Evolutionary conservation across 2,329 filamentous ascomycete genomes (phyloP), one percentile per base, ranked within the genome.

Genomic region (Periconia sp.): DNA sequence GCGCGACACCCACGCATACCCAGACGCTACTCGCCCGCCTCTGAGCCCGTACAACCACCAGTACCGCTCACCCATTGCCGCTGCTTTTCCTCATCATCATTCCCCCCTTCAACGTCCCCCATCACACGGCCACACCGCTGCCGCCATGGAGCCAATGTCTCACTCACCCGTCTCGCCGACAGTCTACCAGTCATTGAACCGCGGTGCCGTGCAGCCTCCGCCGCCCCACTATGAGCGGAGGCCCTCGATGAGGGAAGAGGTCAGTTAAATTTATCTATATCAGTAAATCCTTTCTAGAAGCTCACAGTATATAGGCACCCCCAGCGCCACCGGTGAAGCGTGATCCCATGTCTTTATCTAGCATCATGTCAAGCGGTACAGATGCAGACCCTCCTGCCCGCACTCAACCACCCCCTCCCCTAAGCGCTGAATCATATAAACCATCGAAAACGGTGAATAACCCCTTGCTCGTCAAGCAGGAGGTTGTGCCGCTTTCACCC

Each of bases 291-390:
- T 27, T 27, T 27, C 23, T 8, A 35, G 20, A 37, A 45, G 52
- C 65, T 72, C 52, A 69, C 65, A 53, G 49, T 53, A 48, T 41
- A 53, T 53, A 68, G 68, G 58, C 62, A 35, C 72, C 92, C 85
- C 33, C 33, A 3, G 90, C 88, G 49, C 84, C 89, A 84, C 89
- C 88, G 47, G 83, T 88, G 1, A 86, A 85, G 62, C 86, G 92
- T 54, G 90, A 96, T 71, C 89, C 92, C 49, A 97, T 97, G 92
- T 94, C 92, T 6, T 94, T 97, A 69, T 94, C 91, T 61, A 97
- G 92, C 71, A 95, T 97, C 55, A 86, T 97, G 42, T 93, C 91
- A 15, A 93, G 91, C 3, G 92, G 85, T 61, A 82, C 89, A 51
- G 87, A 91, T 52, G 86, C 89, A 49, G 81, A 84, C 15, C 74